These are phyloP conservation scores for Termitomyces sp. DNA, from an alignment of 768 basidiomycete genomes.

Conservation along the genomic window DNA sequence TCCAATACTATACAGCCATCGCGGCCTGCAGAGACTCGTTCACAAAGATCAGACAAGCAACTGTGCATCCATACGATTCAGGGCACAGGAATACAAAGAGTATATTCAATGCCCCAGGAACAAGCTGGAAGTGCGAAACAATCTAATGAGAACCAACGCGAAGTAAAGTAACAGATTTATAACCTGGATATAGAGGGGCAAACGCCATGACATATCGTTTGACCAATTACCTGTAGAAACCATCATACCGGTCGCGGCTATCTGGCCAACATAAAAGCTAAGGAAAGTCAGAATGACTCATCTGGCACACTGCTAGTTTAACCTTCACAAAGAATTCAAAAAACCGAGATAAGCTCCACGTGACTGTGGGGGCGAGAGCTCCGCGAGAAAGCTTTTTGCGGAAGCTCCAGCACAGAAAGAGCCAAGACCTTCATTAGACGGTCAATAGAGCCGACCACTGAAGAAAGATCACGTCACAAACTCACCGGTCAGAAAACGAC, in stretches of 20 bases:
- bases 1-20: slow-evolving; percentile 48
- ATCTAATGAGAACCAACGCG: background rate
- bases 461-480: background rate
- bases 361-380: slow-evolving; percentile 41
- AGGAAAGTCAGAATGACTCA: background rate
- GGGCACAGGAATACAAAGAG: slow-evolving; percentile 41
- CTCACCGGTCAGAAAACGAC: slow-evolving; percentile 44
- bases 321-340: slow-evolving; percentile 42
- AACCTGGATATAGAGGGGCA: slow-evolving; percentile 46
- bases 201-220: slow-evolving; percentile 40
- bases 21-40: slow-evolving; percentile 27
- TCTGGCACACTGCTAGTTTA: background rate
- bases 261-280: slow-evolving; percentile 49
- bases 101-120: slow-evolving; percentile 43
- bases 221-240: slow-evolving; percentile 39
- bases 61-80: slow-evolving; percentile 33
- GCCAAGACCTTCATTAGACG: slow-evolving; percentile 24
- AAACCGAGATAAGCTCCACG: slow-evolving; percentile 47
- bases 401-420: slow-evolving; percentile 38
- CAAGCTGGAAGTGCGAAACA: slow-evolving; percentile 19
- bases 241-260: slow-evolving; percentile 51
- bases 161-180: background rate
- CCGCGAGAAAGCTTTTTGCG: slow-evolving; percentile 46
- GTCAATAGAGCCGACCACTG: slow-evolving; percentile 3
- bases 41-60: background rate